These are phyloP conservation scores for Trametes cubensis DNA, from an alignment of 768 basidiomycete species.

Conservation along the genomic window DNA sequence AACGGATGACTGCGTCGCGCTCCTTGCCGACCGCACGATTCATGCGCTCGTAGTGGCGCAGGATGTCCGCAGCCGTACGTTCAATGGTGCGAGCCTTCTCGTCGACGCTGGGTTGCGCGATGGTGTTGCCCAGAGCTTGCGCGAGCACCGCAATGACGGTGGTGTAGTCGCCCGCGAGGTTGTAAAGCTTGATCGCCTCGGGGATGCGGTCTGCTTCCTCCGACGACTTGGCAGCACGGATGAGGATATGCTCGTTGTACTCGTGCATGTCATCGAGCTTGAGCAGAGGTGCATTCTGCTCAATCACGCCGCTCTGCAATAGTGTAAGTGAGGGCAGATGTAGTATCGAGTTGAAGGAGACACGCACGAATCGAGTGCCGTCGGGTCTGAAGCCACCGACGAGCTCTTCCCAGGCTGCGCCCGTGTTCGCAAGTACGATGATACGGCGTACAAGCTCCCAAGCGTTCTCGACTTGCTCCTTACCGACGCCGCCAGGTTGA, in stretches of 20 bases:
- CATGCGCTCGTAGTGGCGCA: slow-evolving; percentile 78
- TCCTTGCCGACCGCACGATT: slow-evolving; percentile 74
- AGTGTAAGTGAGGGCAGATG: not conserved
- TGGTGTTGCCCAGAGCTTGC: slow-evolving; percentile 80
- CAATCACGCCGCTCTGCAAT: slow-evolving; percentile 79
- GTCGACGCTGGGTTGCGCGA: slow-evolving; percentile 59
- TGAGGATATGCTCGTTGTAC: slow-evolving; percentile 82
- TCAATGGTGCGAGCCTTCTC: slow-evolving; percentile 72
- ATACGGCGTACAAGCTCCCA: slow-evolving; percentile 82
- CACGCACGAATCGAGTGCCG: slow-evolving; percentile 83
- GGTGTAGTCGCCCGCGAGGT: slow-evolving; percentile 87
- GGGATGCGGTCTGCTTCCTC: slow-evolving; percentile 82
- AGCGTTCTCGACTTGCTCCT: slow-evolving; percentile 79
- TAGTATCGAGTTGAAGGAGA: not conserved
- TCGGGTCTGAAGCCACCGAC: slow-evolving; percentile 92
- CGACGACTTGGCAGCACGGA: slow-evolving; percentile 79
- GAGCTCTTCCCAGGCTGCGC: slow-evolving; percentile 88
- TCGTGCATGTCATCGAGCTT: slow-evolving; percentile 65
- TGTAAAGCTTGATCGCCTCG: slow-evolving; percentile 94
- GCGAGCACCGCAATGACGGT: slow-evolving; percentile 89
- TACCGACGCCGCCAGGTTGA: slow-evolving; percentile 69
- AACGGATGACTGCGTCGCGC: slow-evolving; percentile 69
- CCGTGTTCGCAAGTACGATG: slow-evolving; percentile 76
- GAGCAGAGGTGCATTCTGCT: slow-evolving; percentile 78
- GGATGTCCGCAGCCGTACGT: slow-evolving; percentile 74